phyloP scores from a whole-genome alignment of 169 alveolate species.

The Theileria parva region DNA sequence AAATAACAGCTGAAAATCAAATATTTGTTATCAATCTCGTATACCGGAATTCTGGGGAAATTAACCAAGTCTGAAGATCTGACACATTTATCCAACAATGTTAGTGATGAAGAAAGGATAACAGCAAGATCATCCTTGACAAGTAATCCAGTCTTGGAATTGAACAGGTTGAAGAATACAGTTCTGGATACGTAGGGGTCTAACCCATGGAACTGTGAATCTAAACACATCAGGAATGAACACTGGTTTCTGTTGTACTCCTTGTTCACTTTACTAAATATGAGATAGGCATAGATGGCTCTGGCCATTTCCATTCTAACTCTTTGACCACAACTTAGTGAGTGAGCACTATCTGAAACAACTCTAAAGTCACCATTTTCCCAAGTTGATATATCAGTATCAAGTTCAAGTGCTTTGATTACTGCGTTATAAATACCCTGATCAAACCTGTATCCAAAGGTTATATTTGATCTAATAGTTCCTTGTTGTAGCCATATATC shows the following conservation, averaged over 20 bases:
- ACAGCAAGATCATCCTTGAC: slow-evolving; percentile 45
- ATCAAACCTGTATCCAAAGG: slow-evolving; percentile 42
- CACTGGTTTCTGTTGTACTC: slow-evolving; percentile 24
- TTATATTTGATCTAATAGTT: slow-evolving; percentile 50
- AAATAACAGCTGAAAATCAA: not conserved
- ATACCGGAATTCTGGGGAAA: not conserved
- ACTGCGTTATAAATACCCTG: slow-evolving; percentile 41
- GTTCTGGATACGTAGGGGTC: slow-evolving; percentile 67
- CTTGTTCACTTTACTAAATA: slow-evolving; percentile 55
- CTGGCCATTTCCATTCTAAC: slow-evolving; percentile 91
- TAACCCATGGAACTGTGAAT: slow-evolving; percentile 65
- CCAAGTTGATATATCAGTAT: slow-evolving; percentile 50
- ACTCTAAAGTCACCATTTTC: slow-evolving; percentile 56
- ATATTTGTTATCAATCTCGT: not conserved
- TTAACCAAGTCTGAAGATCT: not conserved
- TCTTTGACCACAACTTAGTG: slow-evolving; percentile 90
- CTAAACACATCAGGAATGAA: slow-evolving; percentile 65
- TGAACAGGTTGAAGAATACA: slow-evolving; percentile 68
- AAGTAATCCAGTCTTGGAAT: slow-evolving; percentile 28
- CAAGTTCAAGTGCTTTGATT: slow-evolving; percentile 33
- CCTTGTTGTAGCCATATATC: slow-evolving; percentile 54
- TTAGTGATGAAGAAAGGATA: slow-evolving; percentile 20
- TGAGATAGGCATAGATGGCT: slow-evolving; percentile 80
- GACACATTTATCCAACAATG: not conserved
- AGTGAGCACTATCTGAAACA: slow-evolving; percentile 50